These are phyloP conservation scores for Aspergillus brasiliensis DNA, from an alignment of 2,329 filamentous ascomycete genomes.

Conservation along the genomic window DNA sequence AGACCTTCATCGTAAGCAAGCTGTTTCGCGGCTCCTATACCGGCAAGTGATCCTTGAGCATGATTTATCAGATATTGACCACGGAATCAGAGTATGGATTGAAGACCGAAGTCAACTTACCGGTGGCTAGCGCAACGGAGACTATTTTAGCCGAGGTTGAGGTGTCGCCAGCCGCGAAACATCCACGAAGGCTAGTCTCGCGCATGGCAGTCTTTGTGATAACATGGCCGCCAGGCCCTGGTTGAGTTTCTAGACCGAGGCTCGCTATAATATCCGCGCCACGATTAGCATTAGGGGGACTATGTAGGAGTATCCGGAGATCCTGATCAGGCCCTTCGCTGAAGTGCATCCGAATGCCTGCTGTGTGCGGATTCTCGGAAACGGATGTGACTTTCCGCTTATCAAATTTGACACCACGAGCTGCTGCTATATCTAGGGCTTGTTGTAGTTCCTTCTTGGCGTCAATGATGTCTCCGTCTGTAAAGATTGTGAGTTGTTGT, in stretches of 20 bases:
- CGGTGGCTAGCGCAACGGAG: neutral
- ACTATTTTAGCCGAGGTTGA: neutral
- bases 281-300: neutral
- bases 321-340: neutral
- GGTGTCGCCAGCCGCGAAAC: neutral
- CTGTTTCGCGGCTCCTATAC: too few relatives aligned
- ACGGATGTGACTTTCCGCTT: neutral
- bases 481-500: neutral
- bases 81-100: too few relatives aligned
- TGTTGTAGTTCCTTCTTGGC: neutral
- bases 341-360: neutral
- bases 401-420: neutral
- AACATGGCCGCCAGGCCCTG: too few relatives aligned
- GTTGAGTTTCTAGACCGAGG: neutral
- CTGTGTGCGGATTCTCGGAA: neutral
- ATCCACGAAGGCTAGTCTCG: neutral
- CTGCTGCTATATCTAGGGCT: neutral
- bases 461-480: neutral
- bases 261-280: neutral
- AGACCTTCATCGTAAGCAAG: too few relatives aligned
- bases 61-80: too few relatives aligned
- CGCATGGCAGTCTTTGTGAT: too few relatives aligned
- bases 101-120: neutral
- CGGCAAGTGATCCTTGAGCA: too few relatives aligned
- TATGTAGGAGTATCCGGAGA: neutral